A percentile compares a stretch with the other conserved stretches of the same genome.
phyloP scores from a whole-genome alignment of 2,329 filamentous ascomycete species.

The Monilinia aucupariae region DNA sequence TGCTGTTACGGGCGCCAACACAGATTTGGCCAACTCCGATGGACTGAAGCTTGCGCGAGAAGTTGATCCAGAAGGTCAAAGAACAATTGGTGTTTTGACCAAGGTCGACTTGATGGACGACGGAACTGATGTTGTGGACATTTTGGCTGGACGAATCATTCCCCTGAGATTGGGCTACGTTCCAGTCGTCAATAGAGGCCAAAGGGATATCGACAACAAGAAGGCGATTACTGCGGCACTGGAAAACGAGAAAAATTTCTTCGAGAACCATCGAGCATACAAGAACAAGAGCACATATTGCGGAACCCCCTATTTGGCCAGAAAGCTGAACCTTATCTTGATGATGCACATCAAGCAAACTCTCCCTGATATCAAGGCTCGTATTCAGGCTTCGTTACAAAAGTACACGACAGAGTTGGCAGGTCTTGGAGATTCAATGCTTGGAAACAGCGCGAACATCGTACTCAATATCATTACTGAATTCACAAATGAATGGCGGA shows the following conservation, averaged over 20 bases:
- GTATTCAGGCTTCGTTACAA: conserved; percentile 86
- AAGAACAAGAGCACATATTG: conserved; percentile 98
- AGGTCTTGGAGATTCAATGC: conserved; percentile 83
- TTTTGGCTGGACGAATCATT: conserved; percentile 94
- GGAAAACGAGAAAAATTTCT: conserved; percentile 93
- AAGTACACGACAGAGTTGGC: conserved; percentile 83
- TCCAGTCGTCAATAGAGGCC: conserved; percentile 94
- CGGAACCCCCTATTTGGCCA: conserved; percentile 91
- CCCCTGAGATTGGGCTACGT: conserved; percentile 92
- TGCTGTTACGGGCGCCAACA: conserved; percentile 93
- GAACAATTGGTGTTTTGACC: conserved; percentile 95
- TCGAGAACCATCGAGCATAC: conserved; percentile 98
- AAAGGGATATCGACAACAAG: conserved; percentile 98
- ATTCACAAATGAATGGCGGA: conserved; percentile 96
- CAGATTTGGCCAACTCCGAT: conserved; percentile 97
- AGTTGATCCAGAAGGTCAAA: conserved; percentile 93
- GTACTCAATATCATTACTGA: conserved; percentile 98
- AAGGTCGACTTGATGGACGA: conserved; percentile 99
- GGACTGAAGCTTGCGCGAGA: conserved; percentile 93
- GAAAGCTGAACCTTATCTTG: conserved; percentile 95
- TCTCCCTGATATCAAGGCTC: conserved; percentile 93
- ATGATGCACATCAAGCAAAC: conserved; percentile 99
- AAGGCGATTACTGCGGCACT: conserved; percentile 86
- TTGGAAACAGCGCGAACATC: conserved; percentile 94
- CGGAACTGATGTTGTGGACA: conserved; percentile 96